Evolutionary conservation across 305 asterid species (phyloP).

Genomic region (Fraxinus dipetala): DNA sequence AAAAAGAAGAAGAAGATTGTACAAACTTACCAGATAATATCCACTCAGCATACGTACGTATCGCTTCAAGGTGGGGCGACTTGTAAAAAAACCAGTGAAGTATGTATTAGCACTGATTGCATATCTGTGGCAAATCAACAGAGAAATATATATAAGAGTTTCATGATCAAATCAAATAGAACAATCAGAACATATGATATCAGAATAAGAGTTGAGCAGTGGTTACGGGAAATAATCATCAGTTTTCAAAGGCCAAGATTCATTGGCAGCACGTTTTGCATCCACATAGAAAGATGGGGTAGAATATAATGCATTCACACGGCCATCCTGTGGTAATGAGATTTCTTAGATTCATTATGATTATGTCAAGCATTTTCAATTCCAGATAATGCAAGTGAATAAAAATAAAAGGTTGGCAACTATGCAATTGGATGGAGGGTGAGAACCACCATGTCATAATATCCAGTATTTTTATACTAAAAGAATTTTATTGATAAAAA

Average conservation of each 20-base stretch:
- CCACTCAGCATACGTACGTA: conserved; percentile 71
- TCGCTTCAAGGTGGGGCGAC: conserved; percentile 76
- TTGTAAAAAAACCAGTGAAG: conserved; percentile 81
- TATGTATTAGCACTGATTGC: conserved; percentile 57
- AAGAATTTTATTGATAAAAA: not conserved
- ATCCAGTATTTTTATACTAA: not conserved
- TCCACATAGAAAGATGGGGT: conserved; percentile 80
- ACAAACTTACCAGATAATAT: conserved; percentile 55
- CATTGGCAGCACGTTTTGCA: conserved; percentile 60
- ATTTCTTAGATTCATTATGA: conserved; percentile 11
- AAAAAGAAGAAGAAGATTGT: conserved; percentile 3
- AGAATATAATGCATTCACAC: conserved; percentile 78
- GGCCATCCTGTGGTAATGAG: conserved; percentile 62
- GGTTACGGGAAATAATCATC: conserved; percentile 89
- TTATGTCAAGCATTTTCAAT: not conserved
- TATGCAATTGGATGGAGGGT: not conserved
- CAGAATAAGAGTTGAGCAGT: conserved; percentile 14
- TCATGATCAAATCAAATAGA: conserved; percentile 10
- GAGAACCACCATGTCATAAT: not conserved
- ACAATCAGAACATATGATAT: not conserved
- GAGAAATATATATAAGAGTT: not conserved
- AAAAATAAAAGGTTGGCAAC: not conserved
- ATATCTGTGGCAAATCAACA: conserved; percentile 41
- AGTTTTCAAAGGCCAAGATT: conserved; percentile 68
- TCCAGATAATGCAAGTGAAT: not conserved